Evolutionary conservation across 768 basidiomycete genomes (phyloP).

Genomic region (Hirschioporus abietinus): DNA sequence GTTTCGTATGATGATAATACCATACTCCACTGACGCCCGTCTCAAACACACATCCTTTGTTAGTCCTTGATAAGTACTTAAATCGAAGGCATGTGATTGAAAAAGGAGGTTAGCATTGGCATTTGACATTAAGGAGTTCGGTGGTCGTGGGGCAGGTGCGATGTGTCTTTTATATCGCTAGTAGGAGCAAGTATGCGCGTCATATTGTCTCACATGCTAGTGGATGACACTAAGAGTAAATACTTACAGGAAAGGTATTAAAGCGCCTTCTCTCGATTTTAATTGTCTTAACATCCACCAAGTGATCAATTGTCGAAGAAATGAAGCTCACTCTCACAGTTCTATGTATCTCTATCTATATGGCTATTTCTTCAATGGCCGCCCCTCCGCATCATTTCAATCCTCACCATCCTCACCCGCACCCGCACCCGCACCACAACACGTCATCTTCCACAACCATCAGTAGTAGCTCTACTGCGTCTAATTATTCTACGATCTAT

Average conservation of each 20-base stretch:
- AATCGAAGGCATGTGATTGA: no score
- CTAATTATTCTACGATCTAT: background rate
- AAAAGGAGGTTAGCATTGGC: no score
- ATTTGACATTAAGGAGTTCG: no score
- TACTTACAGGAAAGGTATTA: background rate
- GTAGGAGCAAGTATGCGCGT: background rate
- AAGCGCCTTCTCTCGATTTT: background rate
- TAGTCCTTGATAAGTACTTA: no score
- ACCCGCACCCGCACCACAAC: background rate
- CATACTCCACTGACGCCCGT: no score
- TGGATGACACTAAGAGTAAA: background rate
- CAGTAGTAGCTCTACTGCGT: background rate
- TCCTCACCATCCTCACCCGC: background rate
- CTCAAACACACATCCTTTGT: no score
- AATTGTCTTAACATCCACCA: background rate
- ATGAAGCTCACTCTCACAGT: background rate
- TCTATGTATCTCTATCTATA: background rate
- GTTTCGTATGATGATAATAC: no score
- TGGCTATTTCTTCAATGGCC: background rate
- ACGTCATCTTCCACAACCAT: background rate
- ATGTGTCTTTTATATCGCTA: background rate
- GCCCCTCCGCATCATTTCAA: background rate
- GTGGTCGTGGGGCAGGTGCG: no score
- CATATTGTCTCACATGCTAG: background rate
- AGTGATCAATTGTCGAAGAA: background rate